Evolutionary conservation across 495 filamentous ascomycete genomes (phyloP).

Genomic region (Trichodelitschia bisporula): DNA sequence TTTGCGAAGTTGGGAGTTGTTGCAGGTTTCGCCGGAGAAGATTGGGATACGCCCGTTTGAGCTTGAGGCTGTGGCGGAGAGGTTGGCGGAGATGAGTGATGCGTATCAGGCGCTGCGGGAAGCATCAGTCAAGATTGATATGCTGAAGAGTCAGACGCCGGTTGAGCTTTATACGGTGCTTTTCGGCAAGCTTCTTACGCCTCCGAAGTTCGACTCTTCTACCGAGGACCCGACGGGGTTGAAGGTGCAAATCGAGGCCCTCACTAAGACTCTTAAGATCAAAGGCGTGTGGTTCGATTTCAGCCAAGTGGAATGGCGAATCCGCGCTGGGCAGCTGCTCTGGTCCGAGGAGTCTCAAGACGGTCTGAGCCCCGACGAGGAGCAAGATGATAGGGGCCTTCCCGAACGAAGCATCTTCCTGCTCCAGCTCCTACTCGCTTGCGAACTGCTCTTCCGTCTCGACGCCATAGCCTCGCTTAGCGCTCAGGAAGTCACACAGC

Average conservation of each 20-base stretch:
- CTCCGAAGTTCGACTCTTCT: slow-evolving; percentile 14
- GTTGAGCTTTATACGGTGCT: slow-evolving; percentile 21
- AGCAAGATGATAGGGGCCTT: slow-evolving; percentile 10
- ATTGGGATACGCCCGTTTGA: slow-evolving; percentile 20
- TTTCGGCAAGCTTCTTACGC: slow-evolving; percentile 22
- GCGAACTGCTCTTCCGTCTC: slow-evolving; percentile 51
- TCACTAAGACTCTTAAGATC: slow-evolving; percentile 21
- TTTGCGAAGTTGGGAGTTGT: slow-evolving; percentile 10
- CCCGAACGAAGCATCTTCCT: slow-evolving; percentile 51
- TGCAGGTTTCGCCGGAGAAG: slow-evolving; percentile 13
- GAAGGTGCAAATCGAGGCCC: slow-evolving; percentile 26
- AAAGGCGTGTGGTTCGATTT: slow-evolving; percentile 51
- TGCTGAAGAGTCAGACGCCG: slow-evolving; percentile 20
- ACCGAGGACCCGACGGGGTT: slow-evolving; percentile 16
- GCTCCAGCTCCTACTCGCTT: slow-evolving; percentile 53
- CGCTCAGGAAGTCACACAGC: slow-evolving; percentile 19
- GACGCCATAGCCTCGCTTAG: slow-evolving; percentile 27
- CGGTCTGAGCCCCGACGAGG: slow-evolving; percentile 18
- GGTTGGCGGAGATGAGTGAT: slow-evolving; percentile 20
- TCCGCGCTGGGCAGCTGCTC: slow-evolving; percentile 54
- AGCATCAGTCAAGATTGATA: slow-evolving; percentile 13
- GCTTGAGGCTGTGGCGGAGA: slow-evolving; percentile 20
- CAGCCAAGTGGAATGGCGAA: slow-evolving; percentile 53
- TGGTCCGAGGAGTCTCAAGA: slow-evolving; percentile 38
- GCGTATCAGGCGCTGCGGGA: slow-evolving; percentile 18